Conservation (phyloP, 768 basidiomycete species). For the Hypholoma sublateritium region DNA sequence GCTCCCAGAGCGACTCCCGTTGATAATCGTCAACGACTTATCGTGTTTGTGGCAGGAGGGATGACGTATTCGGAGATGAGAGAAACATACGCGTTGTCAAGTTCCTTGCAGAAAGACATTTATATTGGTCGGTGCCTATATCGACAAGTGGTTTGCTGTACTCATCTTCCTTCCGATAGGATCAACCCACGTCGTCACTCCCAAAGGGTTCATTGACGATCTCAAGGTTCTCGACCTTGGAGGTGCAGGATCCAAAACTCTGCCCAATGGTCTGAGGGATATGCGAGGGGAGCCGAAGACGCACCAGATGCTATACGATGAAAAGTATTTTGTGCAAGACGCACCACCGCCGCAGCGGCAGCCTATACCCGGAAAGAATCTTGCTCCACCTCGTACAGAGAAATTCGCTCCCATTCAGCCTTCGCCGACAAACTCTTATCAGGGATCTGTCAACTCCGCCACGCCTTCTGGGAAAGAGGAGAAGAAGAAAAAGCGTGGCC, state of each 20-base stretch:
- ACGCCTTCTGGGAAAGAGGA: slow-evolving; percentile 46
- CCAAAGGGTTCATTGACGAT: slow-evolving; percentile 83
- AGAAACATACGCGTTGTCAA: slow-evolving; percentile 79
- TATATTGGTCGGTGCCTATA: slow-evolving; percentile 69
- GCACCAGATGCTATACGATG: slow-evolving; percentile 78
- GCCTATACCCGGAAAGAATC: slow-evolving; percentile 34
- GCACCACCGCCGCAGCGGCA: slow-evolving; percentile 52
- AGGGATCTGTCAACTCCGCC: slow-evolving; percentile 41
- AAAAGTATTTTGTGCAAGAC: slow-evolving; percentile 71
- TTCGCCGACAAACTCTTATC: slow-evolving; percentile 55
- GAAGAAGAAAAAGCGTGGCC: slow-evolving; percentile 76
- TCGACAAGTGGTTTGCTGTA: neutral
- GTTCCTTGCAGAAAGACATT: slow-evolving; percentile 78
- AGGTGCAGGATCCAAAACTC: slow-evolving; percentile 76
- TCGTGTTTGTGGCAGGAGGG: slow-evolving; percentile 93
- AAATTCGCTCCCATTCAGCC: slow-evolving; percentile 37
- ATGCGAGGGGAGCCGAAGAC: slow-evolving; percentile 43
- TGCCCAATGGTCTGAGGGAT: slow-evolving; percentile 69
- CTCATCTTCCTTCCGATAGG: slow-evolving; percentile 46
- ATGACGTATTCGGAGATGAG: slow-evolving; percentile 96
- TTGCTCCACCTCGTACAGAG: slow-evolving; percentile 32
- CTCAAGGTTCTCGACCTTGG: slow-evolving; percentile 83
- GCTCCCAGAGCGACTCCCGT: slow-evolving; percentile 52
- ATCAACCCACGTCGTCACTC: slow-evolving; percentile 85
- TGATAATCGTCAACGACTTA: slow-evolving; percentile 70